These are phyloP conservation scores for Xylaria intraflava DNA, from an alignment of 495 filamentous ascomycete genomes.

Conservation along the genomic window DNA sequence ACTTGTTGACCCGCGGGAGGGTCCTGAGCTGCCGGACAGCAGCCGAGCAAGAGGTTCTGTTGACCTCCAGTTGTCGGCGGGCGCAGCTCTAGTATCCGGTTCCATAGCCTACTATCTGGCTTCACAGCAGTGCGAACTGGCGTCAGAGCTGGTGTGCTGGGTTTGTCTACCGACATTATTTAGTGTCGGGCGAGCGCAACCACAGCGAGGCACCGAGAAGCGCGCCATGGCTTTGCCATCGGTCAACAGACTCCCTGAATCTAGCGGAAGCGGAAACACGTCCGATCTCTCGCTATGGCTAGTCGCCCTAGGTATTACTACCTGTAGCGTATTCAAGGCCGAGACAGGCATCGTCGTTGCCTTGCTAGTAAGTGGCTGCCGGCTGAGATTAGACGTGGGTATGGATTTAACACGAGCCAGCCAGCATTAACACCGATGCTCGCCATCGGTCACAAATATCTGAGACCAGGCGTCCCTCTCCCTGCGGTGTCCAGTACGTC, in stretches of 20 bases:
- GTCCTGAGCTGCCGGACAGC: background rate
- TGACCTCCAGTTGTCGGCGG: constrained; percentile 2
- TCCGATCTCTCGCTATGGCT: constrained; percentile 8
- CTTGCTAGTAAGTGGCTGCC: constrained; percentile 11
- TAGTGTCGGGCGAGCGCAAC: background rate
- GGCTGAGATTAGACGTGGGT: background rate
- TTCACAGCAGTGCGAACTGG: constrained; percentile 8
- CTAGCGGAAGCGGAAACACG: background rate
- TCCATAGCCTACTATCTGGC: background rate
- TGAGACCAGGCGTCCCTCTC: background rate
- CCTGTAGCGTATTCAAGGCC: constrained; percentile 3
- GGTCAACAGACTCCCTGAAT: background rate
- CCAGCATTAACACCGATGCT: constrained; percentile 13
- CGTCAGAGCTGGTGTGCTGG: constrained; percentile 16
- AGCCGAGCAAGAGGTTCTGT: background rate
- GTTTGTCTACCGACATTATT: constrained; percentile 8
- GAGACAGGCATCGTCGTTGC: background rate
- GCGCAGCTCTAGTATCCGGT: constrained; percentile 4
- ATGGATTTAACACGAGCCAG: constrained; percentile 1
- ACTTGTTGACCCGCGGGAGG: background rate
- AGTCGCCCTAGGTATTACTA: constrained; percentile 1
- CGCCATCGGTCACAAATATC: constrained; percentile 7
- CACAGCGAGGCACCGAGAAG: background rate
- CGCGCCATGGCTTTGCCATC: background rate
- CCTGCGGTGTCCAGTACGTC: background rate